Conservation (phyloP, 306 rosid species). For the Inga leiocalycina region DNA sequence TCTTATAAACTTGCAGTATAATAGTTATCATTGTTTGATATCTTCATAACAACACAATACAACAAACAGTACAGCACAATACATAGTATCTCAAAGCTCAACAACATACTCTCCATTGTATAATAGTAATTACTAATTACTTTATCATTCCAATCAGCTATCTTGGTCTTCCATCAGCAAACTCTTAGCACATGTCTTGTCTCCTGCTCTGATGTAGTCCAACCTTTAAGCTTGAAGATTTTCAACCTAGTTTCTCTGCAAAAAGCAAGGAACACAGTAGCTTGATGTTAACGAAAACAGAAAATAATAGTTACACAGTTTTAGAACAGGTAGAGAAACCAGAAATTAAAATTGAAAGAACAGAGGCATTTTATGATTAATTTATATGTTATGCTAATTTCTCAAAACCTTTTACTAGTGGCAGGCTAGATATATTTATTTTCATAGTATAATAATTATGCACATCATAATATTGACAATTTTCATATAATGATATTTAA, state of each 20-base stretch:
- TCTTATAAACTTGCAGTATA: not conserved
- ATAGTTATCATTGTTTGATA: not conserved
- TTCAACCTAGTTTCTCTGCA: not conserved
- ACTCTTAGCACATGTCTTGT: not conserved
- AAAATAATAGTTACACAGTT: too few species aligned
- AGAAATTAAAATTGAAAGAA: not conserved
- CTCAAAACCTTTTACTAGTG: too few species aligned
- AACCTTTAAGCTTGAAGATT: not conserved
- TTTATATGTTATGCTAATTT: too few species aligned
- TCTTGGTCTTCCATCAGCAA: not conserved
- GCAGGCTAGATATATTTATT: too few species aligned
- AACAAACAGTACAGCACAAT: not conserved
- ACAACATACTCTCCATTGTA: not conserved
- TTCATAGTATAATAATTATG: too few species aligned
- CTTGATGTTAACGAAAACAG: not conserved
- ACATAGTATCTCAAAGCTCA: not conserved
- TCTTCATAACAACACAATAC: not conserved
- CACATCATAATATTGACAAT: too few species aligned
- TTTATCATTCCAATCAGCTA: not conserved
- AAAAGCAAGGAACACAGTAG: not conserved
- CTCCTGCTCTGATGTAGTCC: not conserved
- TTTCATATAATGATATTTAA: too few species aligned
- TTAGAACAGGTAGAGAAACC: too few species aligned
- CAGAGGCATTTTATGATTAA: too few species aligned
- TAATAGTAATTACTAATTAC: not conserved